Percentiles rank a stretch among this genome's conserved stretches.
Conservation (phyloP, 116 monocot genomes). For the Iris pallida region DNA sequence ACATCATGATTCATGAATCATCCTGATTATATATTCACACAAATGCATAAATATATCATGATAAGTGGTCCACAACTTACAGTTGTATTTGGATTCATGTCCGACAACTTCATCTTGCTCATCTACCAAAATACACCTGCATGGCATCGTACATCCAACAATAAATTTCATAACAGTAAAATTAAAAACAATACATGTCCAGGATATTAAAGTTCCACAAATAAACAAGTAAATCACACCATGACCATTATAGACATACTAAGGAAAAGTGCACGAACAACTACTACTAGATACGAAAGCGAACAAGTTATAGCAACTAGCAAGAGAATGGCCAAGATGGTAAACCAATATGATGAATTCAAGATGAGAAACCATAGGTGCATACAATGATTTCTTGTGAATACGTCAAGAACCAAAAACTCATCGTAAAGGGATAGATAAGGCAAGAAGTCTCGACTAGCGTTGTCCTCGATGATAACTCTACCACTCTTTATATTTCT, state of each 20-base stretch:
- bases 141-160: neutral
- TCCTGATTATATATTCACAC: too few relatives aligned
- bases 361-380: too few relatives aligned
- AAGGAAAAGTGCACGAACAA: neutral
- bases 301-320: neutral
- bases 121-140: neutral
- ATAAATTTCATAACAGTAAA: neutral
- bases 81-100: slow-evolving; percentile 1
- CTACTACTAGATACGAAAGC: neutral
- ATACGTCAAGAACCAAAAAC: too few relatives aligned
- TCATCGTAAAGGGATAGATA: too few relatives aligned
- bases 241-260: too few relatives aligned
- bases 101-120: neutral
- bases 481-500: too few relatives aligned
- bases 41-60: neutral
- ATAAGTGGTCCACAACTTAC: slow-evolving; percentile 14
- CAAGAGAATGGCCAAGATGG: neutral
- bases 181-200: neutral
- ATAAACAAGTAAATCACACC: neutral
- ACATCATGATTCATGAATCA: too few relatives aligned
- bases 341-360: neutral
- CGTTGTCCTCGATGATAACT: too few relatives aligned
- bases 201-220: neutral
- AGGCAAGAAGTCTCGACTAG: too few relatives aligned
- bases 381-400: too few relatives aligned